A percentile compares a stretch with the other conserved stretches of the same genome.
Evolutionary conservation across 2,329 filamentous ascomycete species (phyloP).

Genomic region (Aspergillus flavus): DNA sequence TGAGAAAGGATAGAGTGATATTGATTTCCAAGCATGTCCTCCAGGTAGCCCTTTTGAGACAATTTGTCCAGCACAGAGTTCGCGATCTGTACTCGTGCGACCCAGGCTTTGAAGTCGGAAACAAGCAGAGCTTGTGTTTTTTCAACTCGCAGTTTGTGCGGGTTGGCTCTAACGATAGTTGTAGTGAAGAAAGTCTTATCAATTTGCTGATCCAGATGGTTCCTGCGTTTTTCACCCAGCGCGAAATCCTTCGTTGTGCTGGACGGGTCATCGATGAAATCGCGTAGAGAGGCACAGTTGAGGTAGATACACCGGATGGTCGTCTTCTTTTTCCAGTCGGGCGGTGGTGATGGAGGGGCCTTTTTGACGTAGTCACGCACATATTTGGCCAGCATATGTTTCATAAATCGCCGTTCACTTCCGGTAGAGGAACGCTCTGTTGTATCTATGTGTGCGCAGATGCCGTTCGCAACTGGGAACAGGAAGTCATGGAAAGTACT

Average conservation of each 20-base stretch:
- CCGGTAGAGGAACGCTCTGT: background rate
- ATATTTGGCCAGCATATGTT: background rate
- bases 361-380: background rate
- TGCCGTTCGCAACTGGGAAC: background rate
- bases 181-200: slow-evolving; percentile 1
- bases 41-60: background rate
- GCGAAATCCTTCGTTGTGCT: background rate
- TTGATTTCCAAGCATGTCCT: slow-evolving; percentile 1
- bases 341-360: background rate
- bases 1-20: slow-evolving; percentile 1
- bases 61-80: background rate
- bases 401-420: slow-evolving; percentile 2
- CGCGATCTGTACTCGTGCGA: background rate
- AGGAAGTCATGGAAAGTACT: slow-evolving; percentile 4
- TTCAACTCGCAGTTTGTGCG: background rate
- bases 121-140: background rate
- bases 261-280: background rate
- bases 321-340: background rate
- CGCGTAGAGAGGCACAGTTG: slow-evolving; percentile 1
- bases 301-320: background rate
- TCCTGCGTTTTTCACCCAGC: background rate
- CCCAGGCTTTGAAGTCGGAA: background rate
- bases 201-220: background rate
- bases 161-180: background rate
- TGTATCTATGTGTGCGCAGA: background rate